Evolutionary conservation across 2,329 filamentous ascomycete species (phyloP), one percentile per base, ranked within the genome.

Genomic region (Colletotrichum spaethianum): DNA sequence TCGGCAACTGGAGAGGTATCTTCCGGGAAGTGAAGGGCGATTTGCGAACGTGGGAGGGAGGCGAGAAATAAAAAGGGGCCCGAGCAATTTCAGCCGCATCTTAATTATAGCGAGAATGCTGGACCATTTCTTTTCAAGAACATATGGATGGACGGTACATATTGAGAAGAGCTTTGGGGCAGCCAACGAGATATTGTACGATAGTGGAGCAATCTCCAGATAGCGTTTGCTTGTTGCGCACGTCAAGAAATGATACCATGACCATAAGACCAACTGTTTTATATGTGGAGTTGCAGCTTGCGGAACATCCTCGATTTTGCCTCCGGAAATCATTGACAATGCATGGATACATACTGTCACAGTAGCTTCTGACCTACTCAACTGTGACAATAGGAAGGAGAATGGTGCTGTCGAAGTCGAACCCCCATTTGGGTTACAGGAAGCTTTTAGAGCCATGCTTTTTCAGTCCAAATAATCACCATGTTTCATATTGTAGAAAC

Each of bases 1-100:
- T 77, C 31, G 76, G 76, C 1, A 76, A 75, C 26, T 78, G 75
- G 72, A 57, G 63, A 28, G 76, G 75, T 1, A 77, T 78, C 12
- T 57, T 74, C 60, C 63, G 72, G 0, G 76, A 77, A 69, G 68
- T 77, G 11, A 74, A 73, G 63, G 62, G 56, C 1, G 76, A 78
- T 16, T 12, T 76, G 40, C 72, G 66, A 48, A 69, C 59, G 1
- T 72, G 69, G 69, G 65, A 72, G 52, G 69, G 69, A 7, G 69
- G 69, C 1, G 69, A 72, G 46, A 72, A 72, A 23, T 72, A 31
- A 59, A 23, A 9, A 12, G 36, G 8, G 6, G 3, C 1, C 5
- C 1, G 1, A 52, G 28, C 36, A 18, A 40, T 9, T 18, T 33
- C 36, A 11, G n/a, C 36, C 31, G 33, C 16, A 18, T 12, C 11